These are phyloP conservation scores for Viola pubescens DNA, from an alignment of 441 rosid species.

Conservation along the genomic window DNA sequence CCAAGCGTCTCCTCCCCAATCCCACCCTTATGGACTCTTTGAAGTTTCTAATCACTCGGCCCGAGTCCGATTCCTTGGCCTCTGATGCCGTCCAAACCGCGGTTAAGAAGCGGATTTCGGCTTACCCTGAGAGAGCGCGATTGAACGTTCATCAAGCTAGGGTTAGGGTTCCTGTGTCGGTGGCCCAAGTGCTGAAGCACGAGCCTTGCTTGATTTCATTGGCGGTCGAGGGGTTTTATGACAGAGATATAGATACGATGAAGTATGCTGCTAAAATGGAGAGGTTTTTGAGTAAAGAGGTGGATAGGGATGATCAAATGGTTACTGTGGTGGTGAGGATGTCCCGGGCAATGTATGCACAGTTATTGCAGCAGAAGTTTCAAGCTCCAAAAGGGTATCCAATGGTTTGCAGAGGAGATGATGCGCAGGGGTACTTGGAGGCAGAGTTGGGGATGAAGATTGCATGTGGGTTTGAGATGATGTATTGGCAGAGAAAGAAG, in stretches of 20 bases:
- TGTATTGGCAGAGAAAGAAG: constrained; percentile 61
- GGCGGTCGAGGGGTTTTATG: constrained; percentile 86
- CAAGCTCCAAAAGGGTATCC: constrained; percentile 80
- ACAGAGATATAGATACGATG: constrained; percentile 83
- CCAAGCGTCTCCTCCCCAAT: constrained; percentile 33
- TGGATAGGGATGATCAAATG: constrained; percentile 43
- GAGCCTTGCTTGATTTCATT: constrained; percentile 67
- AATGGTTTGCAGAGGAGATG: constrained; percentile 45
- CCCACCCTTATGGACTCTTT: constrained; percentile 41
- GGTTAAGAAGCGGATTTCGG: constrained; percentile 42
- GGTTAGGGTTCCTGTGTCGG: constrained; percentile 55
- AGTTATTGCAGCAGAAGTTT: constrained; percentile 75
- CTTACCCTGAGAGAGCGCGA: constrained; percentile 53
- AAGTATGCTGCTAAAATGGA: constrained; percentile 77
- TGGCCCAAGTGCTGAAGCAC: constrained; percentile 56
- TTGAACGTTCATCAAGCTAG: constrained; percentile 47
- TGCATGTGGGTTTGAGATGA: constrained; percentile 85
- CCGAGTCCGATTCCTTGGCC: constrained; percentile 31
- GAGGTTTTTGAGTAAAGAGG: constrained; percentile 56
- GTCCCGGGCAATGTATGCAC: constrained; percentile 91
- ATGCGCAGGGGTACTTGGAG: constrained; percentile 37
- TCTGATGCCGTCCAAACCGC: constrained; percentile 41
- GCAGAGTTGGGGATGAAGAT: constrained; percentile 93
- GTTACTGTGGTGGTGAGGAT: constrained; percentile 42
- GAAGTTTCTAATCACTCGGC: constrained; percentile 31